Evolutionary conservation across 768 basidiomycete genomes (phyloP), one percentile per base, ranked within the genome.

Genomic region (Pulveroboletus frians): DNA sequence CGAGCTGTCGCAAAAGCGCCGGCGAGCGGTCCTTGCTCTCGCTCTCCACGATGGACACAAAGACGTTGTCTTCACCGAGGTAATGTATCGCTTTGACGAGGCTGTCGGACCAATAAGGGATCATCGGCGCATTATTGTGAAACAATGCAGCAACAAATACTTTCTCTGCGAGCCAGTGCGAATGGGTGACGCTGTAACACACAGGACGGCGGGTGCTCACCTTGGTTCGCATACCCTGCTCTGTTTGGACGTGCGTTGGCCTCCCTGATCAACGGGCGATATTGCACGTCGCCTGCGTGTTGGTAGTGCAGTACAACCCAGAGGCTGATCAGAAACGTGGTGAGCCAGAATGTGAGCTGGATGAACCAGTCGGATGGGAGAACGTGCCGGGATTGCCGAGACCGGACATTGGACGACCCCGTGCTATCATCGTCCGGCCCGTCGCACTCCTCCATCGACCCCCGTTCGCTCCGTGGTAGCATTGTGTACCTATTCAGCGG

Each of bases 1-100:
- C 46, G 30, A 61, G 43, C 30, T 48, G 40, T 30, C 21, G 43
- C 14, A 61, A 54, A 1, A 61, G 39, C 1, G 10, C 40, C 0
- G 58, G 36, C 3, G 61, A 57, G 18, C 1, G 23, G 18, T 63
- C 60, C 1, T 15, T 0, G 11, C 61, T 71, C 44, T 69, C 59
- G 29, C 70, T 72, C 58, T 75, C 74, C 46, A 74, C 59, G 41
- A 74, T 56, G 30, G 71, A 74, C n/a, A 71, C 66, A 45, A 68
- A 76, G 34, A 73, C 69, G 32, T 75, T 74, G 47, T 70, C 69
- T 5, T 59, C 39, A 15, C 75, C 75, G 39, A 76, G 64, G 43
- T 69, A 73, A 35, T 61, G 50, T 9, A 74, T 71, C 4, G 60
- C 55, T 50, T 65, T 62, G 39, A 70, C 47, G 29, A 74, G 54